A percentile compares a stretch with the other conserved stretches of the same genome.
Evolutionary conservation across 108 stramenopile genomes (phyloP).

Genomic region (Pseudonitzschia delicatissima): DNA sequence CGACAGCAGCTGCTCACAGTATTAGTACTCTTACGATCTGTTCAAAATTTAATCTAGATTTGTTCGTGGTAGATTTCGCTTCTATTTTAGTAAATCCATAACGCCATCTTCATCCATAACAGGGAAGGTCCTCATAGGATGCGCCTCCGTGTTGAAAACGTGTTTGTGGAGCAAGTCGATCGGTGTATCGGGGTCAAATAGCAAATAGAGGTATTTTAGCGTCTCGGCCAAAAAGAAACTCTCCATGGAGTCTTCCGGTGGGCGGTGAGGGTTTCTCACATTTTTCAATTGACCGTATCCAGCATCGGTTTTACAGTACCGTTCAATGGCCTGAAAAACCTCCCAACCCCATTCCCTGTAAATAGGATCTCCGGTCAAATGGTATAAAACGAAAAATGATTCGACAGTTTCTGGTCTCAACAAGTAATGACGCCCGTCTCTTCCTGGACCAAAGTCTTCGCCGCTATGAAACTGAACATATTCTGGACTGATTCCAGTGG

Average conservation of each 20-base stretch:
- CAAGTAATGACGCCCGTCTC: slow-evolving; percentile 76
- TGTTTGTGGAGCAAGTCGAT: slow-evolving; percentile 82
- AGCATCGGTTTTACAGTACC: slow-evolving; percentile 71
- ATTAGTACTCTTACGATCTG: no score
- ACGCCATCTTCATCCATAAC: slow-evolving; percentile 26
- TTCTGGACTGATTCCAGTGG: slow-evolving; percentile 91
- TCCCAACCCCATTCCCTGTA: slow-evolving; percentile 98
- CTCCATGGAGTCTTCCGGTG: slow-evolving; percentile 87
- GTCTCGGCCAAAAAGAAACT: slow-evolving; percentile 96
- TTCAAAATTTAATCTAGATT: no score
- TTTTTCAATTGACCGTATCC: slow-evolving; percentile 81
- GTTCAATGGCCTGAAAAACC: slow-evolving; percentile 90
- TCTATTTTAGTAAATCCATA: slow-evolving; percentile 21
- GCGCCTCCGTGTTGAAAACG: slow-evolving; percentile 98
- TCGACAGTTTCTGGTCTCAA: slow-evolving; percentile 93
- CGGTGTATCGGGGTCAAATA: slow-evolving; percentile 90
- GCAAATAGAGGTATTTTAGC: slow-evolving; percentile 93
- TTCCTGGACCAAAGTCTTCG: slow-evolving; percentile 64
- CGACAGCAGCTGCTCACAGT: no score
- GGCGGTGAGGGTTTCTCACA: slow-evolving; percentile 41
- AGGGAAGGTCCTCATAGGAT: slow-evolving; percentile 76
- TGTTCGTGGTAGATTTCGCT: no score
- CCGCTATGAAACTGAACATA: slow-evolving; percentile 53
- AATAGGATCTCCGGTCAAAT: slow-evolving; percentile 89
- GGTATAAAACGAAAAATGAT: slow-evolving; percentile 56